Evolutionary conservation across 176 grass and related monocot species (phyloP).

Genomic region (Zoysia pacifica): DNA sequence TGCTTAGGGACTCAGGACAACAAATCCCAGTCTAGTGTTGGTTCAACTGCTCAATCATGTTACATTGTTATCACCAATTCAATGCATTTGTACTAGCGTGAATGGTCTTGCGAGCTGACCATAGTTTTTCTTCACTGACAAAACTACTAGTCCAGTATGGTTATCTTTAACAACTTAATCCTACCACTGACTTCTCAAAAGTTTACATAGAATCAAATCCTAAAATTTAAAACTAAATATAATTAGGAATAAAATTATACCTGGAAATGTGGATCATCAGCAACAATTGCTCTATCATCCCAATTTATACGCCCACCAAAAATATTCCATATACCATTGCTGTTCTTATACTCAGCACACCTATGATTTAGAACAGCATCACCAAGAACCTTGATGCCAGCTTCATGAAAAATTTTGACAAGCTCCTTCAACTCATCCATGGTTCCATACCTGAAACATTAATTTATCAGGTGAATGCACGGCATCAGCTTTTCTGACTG

Average conservation of each 20-base stretch:
- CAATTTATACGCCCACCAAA: conserved; percentile 89
- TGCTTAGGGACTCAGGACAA: background rate
- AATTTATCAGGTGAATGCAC: conserved; percentile 20
- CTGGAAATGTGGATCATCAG: conserved; percentile 99
- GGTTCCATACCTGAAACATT: conserved; percentile 78
- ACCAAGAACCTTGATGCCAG: conserved; percentile 90
- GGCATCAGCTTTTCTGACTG: background rate
- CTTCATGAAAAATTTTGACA: conserved; percentile 75
- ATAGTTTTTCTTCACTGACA: background rate
- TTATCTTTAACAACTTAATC: background rate
- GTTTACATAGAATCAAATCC: conserved; percentile 2
- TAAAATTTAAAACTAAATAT: background rate
- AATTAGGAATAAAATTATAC: conserved; percentile 38
- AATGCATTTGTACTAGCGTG: background rate
- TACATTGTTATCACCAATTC: background rate
- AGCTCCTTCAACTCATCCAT: conserved; percentile 85
- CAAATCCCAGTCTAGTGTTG: background rate
- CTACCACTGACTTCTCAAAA: background rate
- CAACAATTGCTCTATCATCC: conserved; percentile 89
- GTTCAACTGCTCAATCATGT: background rate
- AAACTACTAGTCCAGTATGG: background rate
- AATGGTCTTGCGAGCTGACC: background rate
- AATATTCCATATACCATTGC: conserved; percentile 92
- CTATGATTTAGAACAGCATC: conserved; percentile 95
- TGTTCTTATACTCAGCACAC: conserved; percentile 77